These are phyloP conservation scores for Nakazawaea wickerhamii DNA, from an alignment of 805 yeast species.

Conservation along the genomic window DNA sequence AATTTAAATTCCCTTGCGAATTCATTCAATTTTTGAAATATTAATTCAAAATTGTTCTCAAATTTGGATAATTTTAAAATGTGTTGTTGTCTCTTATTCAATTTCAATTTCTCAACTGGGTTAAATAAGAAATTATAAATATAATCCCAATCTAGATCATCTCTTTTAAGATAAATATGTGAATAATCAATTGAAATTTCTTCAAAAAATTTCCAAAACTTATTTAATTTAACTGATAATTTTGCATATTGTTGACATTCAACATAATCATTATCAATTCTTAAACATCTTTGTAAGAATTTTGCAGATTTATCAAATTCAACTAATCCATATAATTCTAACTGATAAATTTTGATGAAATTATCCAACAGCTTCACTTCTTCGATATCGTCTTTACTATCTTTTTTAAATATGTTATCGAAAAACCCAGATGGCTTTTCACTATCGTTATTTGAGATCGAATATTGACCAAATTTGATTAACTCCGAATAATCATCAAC, in stretches of 20 bases:
- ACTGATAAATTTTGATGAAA: slow-evolving; percentile 22
- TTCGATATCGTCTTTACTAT: background rate
- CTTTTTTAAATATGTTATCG: slow-evolving; percentile 2
- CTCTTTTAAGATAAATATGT: slow-evolving; percentile 29
- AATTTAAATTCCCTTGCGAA: slow-evolving; percentile 20
- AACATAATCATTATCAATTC: slow-evolving; percentile 67
- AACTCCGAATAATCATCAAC: slow-evolving; percentile 21
- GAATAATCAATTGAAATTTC: slow-evolving; percentile 39
- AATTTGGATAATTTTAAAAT: slow-evolving; percentile 15
- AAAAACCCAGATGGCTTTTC: slow-evolving; percentile 8
- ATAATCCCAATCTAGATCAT: slow-evolving; percentile 34
- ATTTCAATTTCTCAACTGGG: slow-evolving; percentile 16
- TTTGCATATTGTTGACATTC: slow-evolving; percentile 55
- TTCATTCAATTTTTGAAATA: slow-evolving; percentile 17
- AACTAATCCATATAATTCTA: slow-evolving; percentile 23
- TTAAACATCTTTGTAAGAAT: slow-evolving; percentile 50
- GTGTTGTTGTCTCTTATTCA: slow-evolving; percentile 15
- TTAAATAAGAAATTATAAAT: slow-evolving; percentile 29
- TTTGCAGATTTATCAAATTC: slow-evolving; percentile 15
- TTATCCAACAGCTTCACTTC: slow-evolving; percentile 13
- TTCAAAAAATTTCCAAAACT: slow-evolving; percentile 33
- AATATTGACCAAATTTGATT: slow-evolving; percentile 9
- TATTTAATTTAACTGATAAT: slow-evolving; percentile 41
- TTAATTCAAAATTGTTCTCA: slow-evolving; percentile 23
- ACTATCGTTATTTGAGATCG: background rate